These are phyloP conservation scores for Begonia fuchsioides DNA, from an alignment of 306 rosid species.

Conservation along the genomic window DNA sequence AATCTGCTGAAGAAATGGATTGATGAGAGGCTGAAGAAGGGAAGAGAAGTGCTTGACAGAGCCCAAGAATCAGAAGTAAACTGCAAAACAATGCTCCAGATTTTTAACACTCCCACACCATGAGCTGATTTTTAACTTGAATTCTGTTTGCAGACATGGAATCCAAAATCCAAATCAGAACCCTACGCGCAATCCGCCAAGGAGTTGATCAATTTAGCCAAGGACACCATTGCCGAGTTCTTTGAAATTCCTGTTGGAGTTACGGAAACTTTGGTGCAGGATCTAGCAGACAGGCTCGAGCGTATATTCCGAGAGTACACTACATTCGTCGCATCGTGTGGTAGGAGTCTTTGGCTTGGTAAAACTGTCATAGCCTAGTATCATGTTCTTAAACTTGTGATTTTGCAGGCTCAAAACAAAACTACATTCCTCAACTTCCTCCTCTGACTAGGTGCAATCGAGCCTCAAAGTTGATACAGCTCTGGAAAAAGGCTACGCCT, in stretches of 20 bases:
- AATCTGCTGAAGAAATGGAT: conserved; percentile 64
- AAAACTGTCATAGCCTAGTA: neutral
- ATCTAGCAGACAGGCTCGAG: conserved; percentile 68
- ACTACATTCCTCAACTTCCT: conserved; percentile 70
- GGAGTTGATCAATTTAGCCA: conserved; percentile 43
- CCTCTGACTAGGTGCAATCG: conserved; percentile 76
- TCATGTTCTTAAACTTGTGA: neutral
- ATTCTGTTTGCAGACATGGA: conserved; percentile 62
- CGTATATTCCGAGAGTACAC: conserved; percentile 45
- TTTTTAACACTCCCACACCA: too few relatives aligned
- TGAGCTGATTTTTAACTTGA: neutral
- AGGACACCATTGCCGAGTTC: conserved; percentile 45
- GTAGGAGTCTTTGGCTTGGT: conserved; percentile 16
- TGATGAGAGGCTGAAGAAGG: conserved; percentile 32
- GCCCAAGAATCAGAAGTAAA: conserved; percentile 81
- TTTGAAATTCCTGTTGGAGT: conserved; percentile 67
- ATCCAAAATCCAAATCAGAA: conserved; percentile 82
- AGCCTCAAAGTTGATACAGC: conserved; percentile 46
- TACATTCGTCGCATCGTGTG: conserved; percentile 68
- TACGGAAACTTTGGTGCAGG: conserved; percentile 53
- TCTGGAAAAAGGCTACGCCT: conserved; percentile 66
- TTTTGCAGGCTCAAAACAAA: conserved; percentile 68
- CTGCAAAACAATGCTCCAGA: neutral
- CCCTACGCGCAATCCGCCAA: conserved; percentile 64
- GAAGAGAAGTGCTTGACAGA: conserved; percentile 32